Percentiles rank a stretch among this genome's conserved stretches.
Conservation (phyloP, 2,329 filamentous ascomycete genomes). For the Malbranchea cinnamomea region DNA sequence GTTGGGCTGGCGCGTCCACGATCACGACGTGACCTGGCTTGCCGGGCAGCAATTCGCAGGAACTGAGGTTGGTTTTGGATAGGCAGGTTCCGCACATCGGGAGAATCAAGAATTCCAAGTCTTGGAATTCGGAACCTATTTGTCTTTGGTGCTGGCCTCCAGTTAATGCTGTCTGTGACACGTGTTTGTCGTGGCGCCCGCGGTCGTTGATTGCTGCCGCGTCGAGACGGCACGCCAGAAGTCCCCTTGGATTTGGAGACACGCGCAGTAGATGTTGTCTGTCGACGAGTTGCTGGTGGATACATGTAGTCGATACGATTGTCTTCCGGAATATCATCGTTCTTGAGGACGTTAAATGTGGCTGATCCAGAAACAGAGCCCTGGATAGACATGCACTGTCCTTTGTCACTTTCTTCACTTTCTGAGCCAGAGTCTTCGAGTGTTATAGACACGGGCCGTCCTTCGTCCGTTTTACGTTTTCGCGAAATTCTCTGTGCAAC, state of each 20-base stretch:
- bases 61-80: conserved; percentile 34
- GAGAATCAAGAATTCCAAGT: conserved; percentile 39
- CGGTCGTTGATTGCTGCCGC: conserved; percentile 14
- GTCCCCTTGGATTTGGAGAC: conserved; percentile 10
- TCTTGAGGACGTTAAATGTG: conserved; percentile 14
- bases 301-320: conserved; percentile 30
- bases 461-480: conserved; percentile 10
- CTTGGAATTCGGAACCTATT: conserved; percentile 13
- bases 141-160: conserved; percentile 12
- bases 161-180: conserved; percentile 20
- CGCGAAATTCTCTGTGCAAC: conserved; percentile 12
- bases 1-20: conserved; percentile 37
- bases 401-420: conserved; percentile 14
- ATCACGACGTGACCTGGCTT: conserved; percentile 33
- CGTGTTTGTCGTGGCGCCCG: conserved; percentile 20
- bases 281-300: conserved; percentile 16
- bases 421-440: conserved; percentile 17
- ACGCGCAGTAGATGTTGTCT: conserved; percentile 4
- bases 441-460: background rate
- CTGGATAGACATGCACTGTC: no score
- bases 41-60: conserved; percentile 39
- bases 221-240: no score
- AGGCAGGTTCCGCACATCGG: conserved; percentile 18
- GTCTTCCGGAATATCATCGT: conserved; percentile 25
- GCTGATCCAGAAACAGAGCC: no score